phyloP scores from a whole-genome alignment of 2,329 filamentous ascomycete genomes.

The Malbranchea cinnamomea region DNA sequence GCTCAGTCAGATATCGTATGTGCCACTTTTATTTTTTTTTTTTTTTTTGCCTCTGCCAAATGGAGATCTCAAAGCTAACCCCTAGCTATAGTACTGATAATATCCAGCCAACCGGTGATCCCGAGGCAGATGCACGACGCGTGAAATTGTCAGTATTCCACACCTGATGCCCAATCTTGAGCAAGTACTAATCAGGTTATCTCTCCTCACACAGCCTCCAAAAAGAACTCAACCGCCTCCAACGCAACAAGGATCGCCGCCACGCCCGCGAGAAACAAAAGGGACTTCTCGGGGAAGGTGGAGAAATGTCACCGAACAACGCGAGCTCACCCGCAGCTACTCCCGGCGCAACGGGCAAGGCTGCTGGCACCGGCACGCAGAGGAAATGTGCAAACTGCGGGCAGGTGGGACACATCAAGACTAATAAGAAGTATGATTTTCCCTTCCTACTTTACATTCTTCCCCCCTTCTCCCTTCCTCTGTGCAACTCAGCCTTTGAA shows the following conservation, averaged over 20 bases:
- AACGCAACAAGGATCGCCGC: constrained; percentile 82
- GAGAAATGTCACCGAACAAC: constrained; percentile 29
- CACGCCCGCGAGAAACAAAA: constrained; percentile 86
- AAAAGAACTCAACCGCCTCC: constrained; percentile 65
- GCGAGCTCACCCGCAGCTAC: constrained; percentile 29
- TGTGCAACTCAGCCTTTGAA: too few species aligned
- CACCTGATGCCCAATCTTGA: too few species aligned
- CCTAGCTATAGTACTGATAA: constrained; percentile 37
- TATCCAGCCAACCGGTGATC: constrained; percentile 49
- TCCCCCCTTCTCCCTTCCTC: constrained; percentile 1
- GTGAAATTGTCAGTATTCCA: constrained; percentile 37
- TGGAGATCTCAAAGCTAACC: constrained; percentile 11
- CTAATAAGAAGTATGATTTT: constrained; percentile 73
- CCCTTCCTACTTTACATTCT: constrained; percentile 11
- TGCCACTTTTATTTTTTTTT: constrained; percentile 11
- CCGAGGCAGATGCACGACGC: constrained; percentile 49
- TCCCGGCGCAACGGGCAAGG: constrained; percentile 40
- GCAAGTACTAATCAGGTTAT: constrained; percentile 4
- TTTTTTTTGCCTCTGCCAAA: background rate
- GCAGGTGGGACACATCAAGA: constrained; percentile 94
- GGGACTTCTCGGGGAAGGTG: constrained; percentile 32
- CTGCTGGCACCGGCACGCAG: constrained; percentile 31
- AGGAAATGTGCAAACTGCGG: constrained; percentile 97
- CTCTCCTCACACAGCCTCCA: constrained; percentile 37
- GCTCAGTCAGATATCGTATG: constrained; percentile 58